A percentile compares a stretch with the other conserved stretches of the same genome.
Conservation (phyloP, 2,329 filamentous ascomycete species). For the Pseudohalonectria lignicola region DNA sequence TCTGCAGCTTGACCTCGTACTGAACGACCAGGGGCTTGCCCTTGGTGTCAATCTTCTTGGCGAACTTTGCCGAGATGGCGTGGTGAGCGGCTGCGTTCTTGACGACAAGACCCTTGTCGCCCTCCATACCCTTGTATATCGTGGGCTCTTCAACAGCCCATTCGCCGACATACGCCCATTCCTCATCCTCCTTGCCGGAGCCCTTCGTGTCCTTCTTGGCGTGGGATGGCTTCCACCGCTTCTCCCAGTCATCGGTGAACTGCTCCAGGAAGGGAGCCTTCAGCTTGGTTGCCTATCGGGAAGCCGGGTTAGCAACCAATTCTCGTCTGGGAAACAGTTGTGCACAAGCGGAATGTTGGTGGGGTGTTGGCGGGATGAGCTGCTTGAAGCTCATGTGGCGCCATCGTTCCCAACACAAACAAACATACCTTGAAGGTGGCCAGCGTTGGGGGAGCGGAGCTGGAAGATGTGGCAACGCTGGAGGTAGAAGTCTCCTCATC, state of each 20-base stretch:
- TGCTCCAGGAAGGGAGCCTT: conserved; percentile 97
- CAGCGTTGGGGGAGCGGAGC: conserved; percentile 51
- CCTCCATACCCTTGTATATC: conserved; percentile 83
- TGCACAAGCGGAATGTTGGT: too few species aligned
- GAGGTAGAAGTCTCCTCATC: conserved; percentile 32
- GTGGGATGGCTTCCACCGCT: conserved; percentile 86
- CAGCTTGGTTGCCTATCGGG: conserved; percentile 57
- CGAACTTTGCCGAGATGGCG: conserved; percentile 98
- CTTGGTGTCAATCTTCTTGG: conserved; percentile 94
- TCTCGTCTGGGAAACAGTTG: too few species aligned
- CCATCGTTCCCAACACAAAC: too few species aligned
- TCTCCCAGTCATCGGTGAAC: conserved; percentile 94
- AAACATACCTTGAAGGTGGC: conserved; percentile 79
- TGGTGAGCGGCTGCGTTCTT: conserved; percentile 98
- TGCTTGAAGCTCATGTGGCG: conserved; percentile 3
- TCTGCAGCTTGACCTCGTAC: conserved; percentile 98
- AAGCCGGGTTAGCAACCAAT: conserved; percentile 5
- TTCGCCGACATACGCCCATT: conserved; percentile 95
- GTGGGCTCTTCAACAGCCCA: conserved; percentile 94
- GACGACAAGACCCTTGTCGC: conserved; percentile 92
- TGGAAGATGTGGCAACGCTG: conserved; percentile 34
- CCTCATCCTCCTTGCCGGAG: conserved; percentile 68
- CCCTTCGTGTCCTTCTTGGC: conserved; percentile 84
- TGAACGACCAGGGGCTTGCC: conserved; percentile 94
- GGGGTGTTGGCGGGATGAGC: too few species aligned